Percentiles rank a stretch among this genome's conserved stretches.
Evolutionary conservation across 2,329 filamentous ascomycete genomes (phyloP).

Genomic region (Paecilomyces fulvus): DNA sequence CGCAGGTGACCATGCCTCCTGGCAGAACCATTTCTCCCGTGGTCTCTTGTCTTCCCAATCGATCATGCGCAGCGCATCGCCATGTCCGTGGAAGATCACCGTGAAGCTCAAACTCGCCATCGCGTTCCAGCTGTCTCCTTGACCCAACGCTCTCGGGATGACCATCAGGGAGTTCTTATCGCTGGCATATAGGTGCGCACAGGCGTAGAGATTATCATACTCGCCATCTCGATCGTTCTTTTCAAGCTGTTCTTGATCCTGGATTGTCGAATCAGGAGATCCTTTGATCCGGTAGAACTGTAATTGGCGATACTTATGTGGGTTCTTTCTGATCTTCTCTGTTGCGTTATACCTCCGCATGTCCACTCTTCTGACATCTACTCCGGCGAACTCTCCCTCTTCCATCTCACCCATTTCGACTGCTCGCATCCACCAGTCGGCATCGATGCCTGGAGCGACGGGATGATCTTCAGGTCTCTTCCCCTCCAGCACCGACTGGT

Average conservation of each 20-base stretch:
- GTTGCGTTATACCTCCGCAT: constrained; percentile 42
- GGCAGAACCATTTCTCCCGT: constrained; percentile 39
- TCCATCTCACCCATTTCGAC: constrained; percentile 16
- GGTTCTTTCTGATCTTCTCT: constrained; percentile 15
- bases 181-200: constrained; percentile 49
- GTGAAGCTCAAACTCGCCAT: constrained; percentile 43
- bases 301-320: constrained; percentile 34
- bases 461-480: constrained; percentile 26
- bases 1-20: constrained; percentile 41
- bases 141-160: constrained; percentile 42
- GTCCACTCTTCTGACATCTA: constrained; percentile 45
- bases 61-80: constrained; percentile 33
- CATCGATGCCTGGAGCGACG: constrained; percentile 26
- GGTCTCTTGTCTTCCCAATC: constrained; percentile 22
- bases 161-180: constrained; percentile 49
- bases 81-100: constrained; percentile 40
- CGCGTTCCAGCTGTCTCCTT: constrained; percentile 29
- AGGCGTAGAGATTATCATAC: constrained; percentile 47
- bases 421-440: constrained; percentile 26
- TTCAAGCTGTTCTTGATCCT: constrained; percentile 10
- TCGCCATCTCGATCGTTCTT: constrained; percentile 21
- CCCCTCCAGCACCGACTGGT: constrained; percentile 18
- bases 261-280: constrained; percentile 20
- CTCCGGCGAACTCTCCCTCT: constrained; percentile 28
- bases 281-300: constrained; percentile 40